These are phyloP conservation scores for Podospora sp. DNA, from an alignment of 495 filamentous ascomycete genomes.

Conservation along the genomic window DNA sequence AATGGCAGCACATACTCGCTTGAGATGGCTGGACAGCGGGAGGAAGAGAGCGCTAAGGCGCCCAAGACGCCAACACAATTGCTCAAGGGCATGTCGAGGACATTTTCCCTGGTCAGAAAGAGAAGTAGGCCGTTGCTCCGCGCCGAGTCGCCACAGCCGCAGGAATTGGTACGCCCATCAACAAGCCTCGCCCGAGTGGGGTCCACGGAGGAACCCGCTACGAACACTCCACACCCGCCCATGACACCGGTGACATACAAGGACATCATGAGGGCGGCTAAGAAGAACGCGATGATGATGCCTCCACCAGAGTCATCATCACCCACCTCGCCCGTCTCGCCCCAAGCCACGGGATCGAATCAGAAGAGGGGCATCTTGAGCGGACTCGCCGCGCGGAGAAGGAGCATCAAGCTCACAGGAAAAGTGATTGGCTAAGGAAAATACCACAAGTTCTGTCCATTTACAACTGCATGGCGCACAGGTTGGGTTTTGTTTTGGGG, in stretches of 20 bases:
- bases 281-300: conserved; percentile 39
- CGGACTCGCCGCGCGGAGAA: conserved; percentile 43
- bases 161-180: conserved; percentile 16
- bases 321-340: conserved; percentile 31
- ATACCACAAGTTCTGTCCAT: neutral
- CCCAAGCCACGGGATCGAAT: conserved; percentile 17
- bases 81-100: conserved; percentile 48
- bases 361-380: conserved; percentile 45
- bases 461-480: neutral
- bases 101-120: conserved; percentile 50
- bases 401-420: conserved; percentile 41
- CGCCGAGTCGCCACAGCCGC: conserved; percentile 25
- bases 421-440: conserved; percentile 15
- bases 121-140: conserved; percentile 48
- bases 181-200: neutral
- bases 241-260: conserved; percentile 44
- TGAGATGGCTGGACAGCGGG: conserved; percentile 29
- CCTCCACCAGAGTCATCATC: conserved; percentile 24
- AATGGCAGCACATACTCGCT: conserved; percentile 42
- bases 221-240: conserved; percentile 29
- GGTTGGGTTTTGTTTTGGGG: neutral
- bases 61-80: conserved; percentile 45
- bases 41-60: conserved; percentile 26
- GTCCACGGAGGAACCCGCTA: neutral
- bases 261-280: conserved; percentile 40